Percentiles rank a stretch among this genome's conserved stretches.
Conservation (phyloP, 768 basidiomycete genomes). For the Clitopilus hobsonii region DNA sequence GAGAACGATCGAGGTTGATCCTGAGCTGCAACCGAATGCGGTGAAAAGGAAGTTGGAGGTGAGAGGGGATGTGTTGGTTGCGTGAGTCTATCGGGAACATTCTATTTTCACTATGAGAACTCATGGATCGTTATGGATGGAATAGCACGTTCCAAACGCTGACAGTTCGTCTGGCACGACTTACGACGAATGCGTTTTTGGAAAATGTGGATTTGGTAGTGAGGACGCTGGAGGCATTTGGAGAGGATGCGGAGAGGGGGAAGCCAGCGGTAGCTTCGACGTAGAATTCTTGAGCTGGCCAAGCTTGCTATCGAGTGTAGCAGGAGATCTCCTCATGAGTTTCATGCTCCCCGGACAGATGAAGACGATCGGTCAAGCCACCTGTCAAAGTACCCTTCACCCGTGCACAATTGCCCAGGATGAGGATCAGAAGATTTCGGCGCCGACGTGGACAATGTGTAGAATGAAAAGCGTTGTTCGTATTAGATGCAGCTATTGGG, state of each 20-base stretch:
- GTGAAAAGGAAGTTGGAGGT: constrained; percentile 71
- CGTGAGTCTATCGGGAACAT: constrained; percentile 44
- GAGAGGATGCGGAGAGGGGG: constrained; percentile 49
- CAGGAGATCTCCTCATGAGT: too few relatives aligned
- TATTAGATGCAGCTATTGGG: too few relatives aligned
- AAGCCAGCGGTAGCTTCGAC: neutral
- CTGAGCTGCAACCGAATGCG: constrained; percentile 75
- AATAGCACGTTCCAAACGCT: constrained; percentile 72
- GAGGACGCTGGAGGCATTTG: constrained; percentile 78
- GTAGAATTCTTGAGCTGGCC: too few relatives aligned
- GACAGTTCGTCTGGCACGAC: constrained; percentile 80
- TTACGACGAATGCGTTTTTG: constrained; percentile 81
- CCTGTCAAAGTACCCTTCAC: too few relatives aligned
- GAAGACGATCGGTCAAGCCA: too few relatives aligned
- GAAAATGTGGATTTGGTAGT: constrained; percentile 86
- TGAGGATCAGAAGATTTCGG: too few relatives aligned
- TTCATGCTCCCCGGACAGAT: too few relatives aligned
- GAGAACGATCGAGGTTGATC: constrained; percentile 82
- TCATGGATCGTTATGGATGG: too few relatives aligned
- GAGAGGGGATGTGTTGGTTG: constrained; percentile 64
- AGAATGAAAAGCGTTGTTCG: too few relatives aligned
- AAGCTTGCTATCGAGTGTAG: too few relatives aligned
- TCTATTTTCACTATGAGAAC: neutral
- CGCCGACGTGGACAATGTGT: too few relatives aligned
- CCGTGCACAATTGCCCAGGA: too few relatives aligned